Base-by-base conservation (phyloP, 192 early-diverging fungal species). In the Coemansia guatemalensis region DNA sequence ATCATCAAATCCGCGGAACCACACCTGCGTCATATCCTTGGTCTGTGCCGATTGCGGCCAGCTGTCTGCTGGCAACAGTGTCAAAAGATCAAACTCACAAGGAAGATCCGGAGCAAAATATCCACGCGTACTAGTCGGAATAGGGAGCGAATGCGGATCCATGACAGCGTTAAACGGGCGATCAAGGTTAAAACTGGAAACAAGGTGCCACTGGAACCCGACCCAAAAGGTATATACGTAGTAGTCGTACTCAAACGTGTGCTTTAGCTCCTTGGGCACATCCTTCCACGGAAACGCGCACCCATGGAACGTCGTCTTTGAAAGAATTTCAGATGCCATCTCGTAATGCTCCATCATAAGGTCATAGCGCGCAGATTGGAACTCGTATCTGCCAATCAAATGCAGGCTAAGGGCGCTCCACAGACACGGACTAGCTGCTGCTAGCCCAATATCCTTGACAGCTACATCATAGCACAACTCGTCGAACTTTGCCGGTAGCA, bases 201-300 rank as follows among this genome's bases (percentile, higher is more conserved):
- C 75, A 25, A 78, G 55, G 53, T 78, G 70, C 75, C 75, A 78
- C 57, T 78, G 75, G 62, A 78, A 78, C 1, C 75, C 70, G 17
- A 73, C 75, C 75, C 75, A 78, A 57, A 62, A 78, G 20, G 75
- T 78, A 51, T 78, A 78, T 30, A 78, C 75, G 48, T 78, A 78
- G 60, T 78, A 78, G 50, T 78, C 75, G 41, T 73, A 73, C 64
- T 78, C 75, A 11, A 78, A 78, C 26, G 75, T 68, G 59, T 56
- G 70, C 56, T 72, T 72, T 52, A 65, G 59, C 39, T 27, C 14
- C 2, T 55, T 57, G 24, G 71, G 68, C 44, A 68, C 71, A 8
- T 55, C 60, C 29, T 48, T 67, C 77, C 77, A 80, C 11, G 77
- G 77, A 47, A 73, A 80, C 17, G 61, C 48, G 54, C 62, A 67